Evolutionary conservation across 176 grass and related monocot genomes (phyloP).

Genomic region (Otatea glauca): DNA sequence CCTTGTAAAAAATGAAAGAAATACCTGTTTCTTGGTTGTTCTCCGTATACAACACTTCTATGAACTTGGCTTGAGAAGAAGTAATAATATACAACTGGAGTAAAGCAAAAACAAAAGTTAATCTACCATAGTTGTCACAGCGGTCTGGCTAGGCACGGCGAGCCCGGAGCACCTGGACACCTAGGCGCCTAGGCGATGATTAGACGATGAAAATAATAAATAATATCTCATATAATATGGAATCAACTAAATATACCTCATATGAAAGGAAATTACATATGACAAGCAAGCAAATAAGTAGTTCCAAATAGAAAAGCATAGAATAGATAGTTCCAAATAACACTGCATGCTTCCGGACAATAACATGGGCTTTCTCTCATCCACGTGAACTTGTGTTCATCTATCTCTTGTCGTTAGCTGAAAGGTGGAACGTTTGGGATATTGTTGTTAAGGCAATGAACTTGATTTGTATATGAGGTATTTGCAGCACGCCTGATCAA

Average conservation of each 20-base stretch:
- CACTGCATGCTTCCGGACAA: neutral
- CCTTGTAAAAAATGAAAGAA: neutral
- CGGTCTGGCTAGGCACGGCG: too few relatives aligned
- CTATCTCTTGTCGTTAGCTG: neutral
- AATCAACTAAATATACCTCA: too few relatives aligned
- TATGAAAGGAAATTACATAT: too few relatives aligned
- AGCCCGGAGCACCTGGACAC: too few relatives aligned
- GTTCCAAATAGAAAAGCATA: too few relatives aligned
- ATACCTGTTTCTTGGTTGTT: constrained; percentile 89
- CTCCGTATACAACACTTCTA: constrained; percentile 88
- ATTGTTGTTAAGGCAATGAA: neutral
- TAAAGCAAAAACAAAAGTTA: neutral
- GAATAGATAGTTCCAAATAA: too few relatives aligned
- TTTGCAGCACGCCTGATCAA: neutral
- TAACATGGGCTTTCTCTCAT: neutral
- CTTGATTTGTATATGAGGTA: neutral
- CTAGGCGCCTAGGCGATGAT: too few relatives aligned
- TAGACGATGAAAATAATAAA: too few relatives aligned
- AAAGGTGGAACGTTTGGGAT: neutral
- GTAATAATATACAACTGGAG: constrained; percentile 91
- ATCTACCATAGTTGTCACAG: too few relatives aligned
- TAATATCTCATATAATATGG: too few relatives aligned
- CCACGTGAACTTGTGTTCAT: neutral
- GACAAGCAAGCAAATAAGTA: too few relatives aligned
- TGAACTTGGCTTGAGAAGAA: constrained; percentile 88